Percentiles rank a stretch among this genome's conserved stretches.
These are phyloP conservation scores for Silybum marianum DNA, from an alignment of 129 eudicot genomes.

Conservation along the genomic window DNA sequence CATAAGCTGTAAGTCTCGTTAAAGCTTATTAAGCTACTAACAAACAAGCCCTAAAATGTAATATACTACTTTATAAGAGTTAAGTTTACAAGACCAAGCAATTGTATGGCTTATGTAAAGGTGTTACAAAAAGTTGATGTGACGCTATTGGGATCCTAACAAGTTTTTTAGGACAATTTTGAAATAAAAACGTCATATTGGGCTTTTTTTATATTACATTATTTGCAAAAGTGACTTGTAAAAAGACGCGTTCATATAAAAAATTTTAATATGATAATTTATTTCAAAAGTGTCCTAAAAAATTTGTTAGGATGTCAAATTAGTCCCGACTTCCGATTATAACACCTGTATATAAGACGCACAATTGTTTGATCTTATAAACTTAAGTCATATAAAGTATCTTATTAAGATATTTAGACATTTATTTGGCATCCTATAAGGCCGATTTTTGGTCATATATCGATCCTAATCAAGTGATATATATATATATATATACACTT, in stretches of 20 bases:
- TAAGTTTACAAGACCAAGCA: too few relatives aligned
- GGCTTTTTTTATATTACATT: background rate
- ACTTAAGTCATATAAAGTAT: background rate
- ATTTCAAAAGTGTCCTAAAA: background rate
- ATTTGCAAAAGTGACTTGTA: background rate
- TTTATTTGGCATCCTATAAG: background rate
- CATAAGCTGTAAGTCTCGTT: too few relatives aligned
- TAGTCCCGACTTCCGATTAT: background rate
- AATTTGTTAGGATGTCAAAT: background rate
- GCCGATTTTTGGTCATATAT: background rate
- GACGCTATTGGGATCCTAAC: background rate
- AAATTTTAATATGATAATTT: background rate
- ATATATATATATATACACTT: background rate
- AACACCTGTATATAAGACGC: background rate
- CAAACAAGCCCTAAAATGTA: too few relatives aligned
- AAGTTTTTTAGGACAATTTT: background rate
- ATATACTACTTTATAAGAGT: too few relatives aligned
- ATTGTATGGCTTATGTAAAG: too few relatives aligned
- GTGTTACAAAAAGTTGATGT: background rate
- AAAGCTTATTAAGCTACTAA: too few relatives aligned
- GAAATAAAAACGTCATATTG: background rate
- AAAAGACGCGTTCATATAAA: background rate
- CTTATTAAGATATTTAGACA: background rate
- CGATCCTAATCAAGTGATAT: conserved; percentile 1
- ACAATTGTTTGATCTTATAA: too few relatives aligned